Evolutionary conservation across 2,329 filamentous ascomycete genomes (phyloP).

Genomic region (Ambrosiella xylebori): DNA sequence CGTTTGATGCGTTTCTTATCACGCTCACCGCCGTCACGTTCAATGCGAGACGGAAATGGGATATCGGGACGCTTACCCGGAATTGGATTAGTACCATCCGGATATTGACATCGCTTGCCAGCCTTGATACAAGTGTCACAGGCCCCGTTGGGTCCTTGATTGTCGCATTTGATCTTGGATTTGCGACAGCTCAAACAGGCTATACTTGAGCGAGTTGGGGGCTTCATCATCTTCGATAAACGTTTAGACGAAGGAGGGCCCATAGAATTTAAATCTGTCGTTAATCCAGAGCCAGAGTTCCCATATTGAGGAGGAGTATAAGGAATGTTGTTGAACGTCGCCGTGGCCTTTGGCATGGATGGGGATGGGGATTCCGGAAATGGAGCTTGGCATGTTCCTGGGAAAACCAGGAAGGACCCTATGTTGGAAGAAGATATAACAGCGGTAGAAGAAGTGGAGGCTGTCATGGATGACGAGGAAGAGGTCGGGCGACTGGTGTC

Average conservation of each 20-base stretch:
- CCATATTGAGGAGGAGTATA: background rate
- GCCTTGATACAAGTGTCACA: conserved; percentile 61
- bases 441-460: background rate
- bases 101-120: conserved; percentile 16
- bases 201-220: conserved; percentile 49
- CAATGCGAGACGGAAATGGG: conserved; percentile 29
- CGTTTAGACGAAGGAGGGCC: conserved; percentile 27
- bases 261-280: conserved; percentile 15
- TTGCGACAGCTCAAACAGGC: conserved; percentile 59
- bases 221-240: background rate
- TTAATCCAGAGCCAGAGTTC: background rate
- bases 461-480: background rate
- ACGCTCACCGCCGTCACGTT: conserved; percentile 23
- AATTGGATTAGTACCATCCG: background rate
- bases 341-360: background rate
- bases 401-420: background rate
- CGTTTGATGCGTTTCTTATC: conserved; percentile 34
- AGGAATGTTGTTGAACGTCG: background rate
- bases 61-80: conserved; percentile 52
- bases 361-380: background rate
- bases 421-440: background rate
- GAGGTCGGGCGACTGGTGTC: background rate
- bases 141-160: conserved; percentile 51
- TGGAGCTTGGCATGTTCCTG: background rate
- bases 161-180: conserved; percentile 79